Evolutionary conservation across 805 yeast genomes (phyloP), one percentile per base, ranked within the genome.

Genomic region (Starmerella potacharoeniae): DNA sequence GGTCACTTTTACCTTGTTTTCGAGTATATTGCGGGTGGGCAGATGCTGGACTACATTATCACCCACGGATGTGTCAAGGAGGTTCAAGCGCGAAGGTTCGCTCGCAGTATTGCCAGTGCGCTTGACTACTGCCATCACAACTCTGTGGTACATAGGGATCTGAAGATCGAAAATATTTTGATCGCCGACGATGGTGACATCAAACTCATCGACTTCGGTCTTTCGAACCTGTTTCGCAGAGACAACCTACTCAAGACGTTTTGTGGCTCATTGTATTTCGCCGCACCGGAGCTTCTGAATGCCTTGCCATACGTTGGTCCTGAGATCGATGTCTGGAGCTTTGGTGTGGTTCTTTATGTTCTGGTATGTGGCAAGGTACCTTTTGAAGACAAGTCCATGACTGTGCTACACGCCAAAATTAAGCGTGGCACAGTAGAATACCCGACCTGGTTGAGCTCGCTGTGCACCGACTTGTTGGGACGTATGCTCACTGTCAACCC

Each of bases 311-410:
- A 93, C 65, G 75, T 79, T 39, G 99, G 98, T 0, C 98, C 98
- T 0, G 98, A 93, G 68, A 96, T 93, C 49, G 98, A 93, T 69
- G 83, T 93, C 17, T 93, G 98, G 98, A 87, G 96, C 2, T 91
- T 90, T 74, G 98, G 98, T 60, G 95, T 93, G 35, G 97, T 93
- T 0, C 72, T 93, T 51, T 93, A 88, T 66, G 99, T 93, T 7
- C 75, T 93, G 58, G 96, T 93, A 2, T 90, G 97, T 68, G 99
- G 99, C 54, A 90, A 88, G 68, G 97, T 93, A 13, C 99, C 99
- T 8, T 93, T 93, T 68, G 98, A 93, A 69, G 97, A 93, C 67
- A 95, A 88, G 64, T 82, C 86, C 61, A 95, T 95, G 60, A 83
- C 90, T 47, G 90, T 86, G 1, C 75, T 93, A 63, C 98, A 93